Evolutionary conservation across 306 rosid genomes (phyloP), one percentile per base, ranked within the genome.

Genomic region (Inga oerstediana): DNA sequence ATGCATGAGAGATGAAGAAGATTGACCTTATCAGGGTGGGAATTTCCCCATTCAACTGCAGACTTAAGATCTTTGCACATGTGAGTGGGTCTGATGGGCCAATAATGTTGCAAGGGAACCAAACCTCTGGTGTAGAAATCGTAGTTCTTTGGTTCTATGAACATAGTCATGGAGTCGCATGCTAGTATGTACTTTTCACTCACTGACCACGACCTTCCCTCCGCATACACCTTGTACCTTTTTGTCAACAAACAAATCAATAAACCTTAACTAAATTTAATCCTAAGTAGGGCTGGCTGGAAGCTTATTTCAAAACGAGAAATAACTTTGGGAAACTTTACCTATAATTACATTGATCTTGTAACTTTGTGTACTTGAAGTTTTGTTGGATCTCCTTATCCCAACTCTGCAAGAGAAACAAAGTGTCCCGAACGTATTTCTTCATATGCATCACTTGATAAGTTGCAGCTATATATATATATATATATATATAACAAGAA

Each of bases 151-250:
- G 91, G 91, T 43, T 73, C 78, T 61, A 89, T 79, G 46, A 86
- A 65, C 89, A 89, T 76, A 15, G 85, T 85, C 92, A 89, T 87
- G 3, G 92, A 89, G 68, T 89, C 85, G 45, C 92, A 89, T 76
- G 89, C 87, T 39, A 85, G 71, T 76, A 87, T 87, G 85, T 89
- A 89, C 48, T 89, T 89, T 37, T 87, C 84, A 81, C 92, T 89
- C 52, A 89, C 91, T 0, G 91, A 89, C 92, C 92, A 89, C 27
- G 92, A 22, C 0, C 46, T 71, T 13, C 92, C 92, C 74, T 89
- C 92, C 45, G 78, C 81, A 81, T 87, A 89, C n/a, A 89, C 88
- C 75, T 89, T 89, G 77, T 89, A 89, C 84, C 92, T 89, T 76
- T 49, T 58, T 20, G 79, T 48, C 61, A 43, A 27, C 12, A 84